These are phyloP conservation scores for Triglochin maritima DNA, from an alignment of 106 monocot genomes.

Conservation along the genomic window DNA sequence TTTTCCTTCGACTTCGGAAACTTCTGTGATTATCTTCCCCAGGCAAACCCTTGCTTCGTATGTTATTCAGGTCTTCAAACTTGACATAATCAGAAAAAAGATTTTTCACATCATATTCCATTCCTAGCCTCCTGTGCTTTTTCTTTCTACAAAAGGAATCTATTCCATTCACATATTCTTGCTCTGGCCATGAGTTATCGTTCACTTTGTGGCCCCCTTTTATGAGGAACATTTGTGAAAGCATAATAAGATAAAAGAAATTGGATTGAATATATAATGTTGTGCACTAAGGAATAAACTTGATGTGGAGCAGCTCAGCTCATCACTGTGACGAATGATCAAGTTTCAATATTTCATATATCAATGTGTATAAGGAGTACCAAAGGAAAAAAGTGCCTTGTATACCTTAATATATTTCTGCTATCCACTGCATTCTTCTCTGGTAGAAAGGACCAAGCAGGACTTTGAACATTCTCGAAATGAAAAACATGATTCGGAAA, in stretches of 20 bases:
- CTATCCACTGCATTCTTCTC: conserved; percentile 27
- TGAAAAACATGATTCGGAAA: conserved; percentile 8
- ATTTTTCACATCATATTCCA: conserved; percentile 7
- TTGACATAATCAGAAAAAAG: conserved; percentile 8
- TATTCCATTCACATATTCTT: conserved; percentile 5
- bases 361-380: not conserved
- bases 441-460: conserved; percentile 21
- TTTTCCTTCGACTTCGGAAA: conserved; percentile 5
- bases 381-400: not conserved
- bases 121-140: conserved; percentile 6
- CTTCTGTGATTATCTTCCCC: conserved; percentile 3
- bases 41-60: not conserved
- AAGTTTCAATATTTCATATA: not conserved
- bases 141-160: conserved; percentile 7
- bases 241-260: not conserved
- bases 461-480: conserved; percentile 16
- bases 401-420: conserved; percentile 39
- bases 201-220: conserved; percentile 20
- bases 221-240: not conserved
- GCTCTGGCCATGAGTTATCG: conserved; percentile 2
- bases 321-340: conserved; percentile 26
- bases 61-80: conserved; percentile 2
- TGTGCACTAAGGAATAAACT: conserved; percentile 13
- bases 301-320: conserved; percentile 42
- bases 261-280: not conserved